phyloP scores from a whole-genome alignment of 1,139 yeast genomes.

The Geotrichum macrosporum region DNA sequence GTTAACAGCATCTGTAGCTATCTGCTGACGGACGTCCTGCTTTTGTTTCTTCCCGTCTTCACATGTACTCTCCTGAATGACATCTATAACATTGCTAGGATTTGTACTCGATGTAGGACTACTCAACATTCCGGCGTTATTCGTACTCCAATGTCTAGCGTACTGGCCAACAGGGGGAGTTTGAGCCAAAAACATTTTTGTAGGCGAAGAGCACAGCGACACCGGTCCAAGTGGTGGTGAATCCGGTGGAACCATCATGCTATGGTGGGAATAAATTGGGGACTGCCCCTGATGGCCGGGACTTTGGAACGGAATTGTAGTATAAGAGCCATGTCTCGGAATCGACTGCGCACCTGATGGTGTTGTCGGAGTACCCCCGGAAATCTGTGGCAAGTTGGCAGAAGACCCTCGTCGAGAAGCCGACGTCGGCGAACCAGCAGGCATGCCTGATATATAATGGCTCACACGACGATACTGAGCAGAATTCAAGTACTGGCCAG shows the following conservation, averaged over 20 bases:
- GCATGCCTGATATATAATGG: conserved; percentile 20
- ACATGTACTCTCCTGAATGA: conserved; percentile 2
- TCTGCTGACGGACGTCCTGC: neutral
- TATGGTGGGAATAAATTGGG: conserved; percentile 12
- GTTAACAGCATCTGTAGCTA: conserved; percentile 7
- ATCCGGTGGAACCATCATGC: conserved; percentile 18
- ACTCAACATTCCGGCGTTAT: neutral
- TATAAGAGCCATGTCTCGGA: conserved; percentile 9
- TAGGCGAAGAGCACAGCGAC: conserved; percentile 21
- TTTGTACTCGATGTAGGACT: neutral
- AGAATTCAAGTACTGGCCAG: conserved; percentile 20
- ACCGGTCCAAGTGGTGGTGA: conserved; percentile 21
- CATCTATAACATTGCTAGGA: conserved; percentile 10
- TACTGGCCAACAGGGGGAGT: conserved; percentile 18
- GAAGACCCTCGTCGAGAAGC: conserved; percentile 18
- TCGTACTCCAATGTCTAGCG: conserved; percentile 1
- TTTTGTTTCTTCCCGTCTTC: neutral
- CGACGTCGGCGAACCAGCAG: conserved; percentile 17
- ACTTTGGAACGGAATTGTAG: conserved; percentile 8
- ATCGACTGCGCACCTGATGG: conserved; percentile 15
- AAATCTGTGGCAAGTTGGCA: conserved; percentile 8
- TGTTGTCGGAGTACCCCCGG: neutral
- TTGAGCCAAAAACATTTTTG: conserved; percentile 18
- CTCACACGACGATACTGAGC: conserved; percentile 23
- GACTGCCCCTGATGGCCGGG: conserved; percentile 13